These are phyloP conservation scores for Colletotrichum acutatum DNA, from an alignment of 2,329 filamentous ascomycete genomes.

Conservation along the genomic window DNA sequence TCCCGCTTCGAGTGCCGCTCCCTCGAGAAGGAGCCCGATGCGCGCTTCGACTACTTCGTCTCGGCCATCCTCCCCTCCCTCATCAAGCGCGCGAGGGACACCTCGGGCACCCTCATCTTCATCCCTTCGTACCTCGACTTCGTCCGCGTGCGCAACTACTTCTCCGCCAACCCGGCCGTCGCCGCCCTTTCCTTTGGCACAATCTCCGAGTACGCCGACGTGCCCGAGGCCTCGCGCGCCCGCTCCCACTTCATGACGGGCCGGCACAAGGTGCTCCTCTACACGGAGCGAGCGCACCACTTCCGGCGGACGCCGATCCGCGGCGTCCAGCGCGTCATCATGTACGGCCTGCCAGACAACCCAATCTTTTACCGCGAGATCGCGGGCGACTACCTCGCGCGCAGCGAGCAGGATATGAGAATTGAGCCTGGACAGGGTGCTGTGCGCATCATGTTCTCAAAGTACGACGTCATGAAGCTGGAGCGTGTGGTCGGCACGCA, in stretches of 20 bases:
- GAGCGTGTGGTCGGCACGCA: slow-evolving; percentile 88
- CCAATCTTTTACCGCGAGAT: slow-evolving; percentile 83
- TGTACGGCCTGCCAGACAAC: slow-evolving; percentile 93
- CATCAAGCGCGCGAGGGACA: slow-evolving; percentile 72
- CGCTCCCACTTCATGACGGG: slow-evolving; percentile 89
- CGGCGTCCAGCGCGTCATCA: slow-evolving; percentile 85
- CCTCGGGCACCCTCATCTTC: slow-evolving; percentile 82
- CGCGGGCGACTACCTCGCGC: slow-evolving; percentile 72
- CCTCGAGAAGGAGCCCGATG: slow-evolving; percentile 82
- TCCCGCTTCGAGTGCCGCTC: slow-evolving; percentile 81
- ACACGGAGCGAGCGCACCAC: slow-evolving; percentile 96
- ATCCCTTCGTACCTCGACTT: slow-evolving; percentile 96
- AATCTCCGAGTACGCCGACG: slow-evolving; percentile 88
- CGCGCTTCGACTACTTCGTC: slow-evolving; percentile 91
- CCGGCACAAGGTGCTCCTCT: slow-evolving; percentile 84
- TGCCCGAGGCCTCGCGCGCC: slow-evolving; percentile 83
- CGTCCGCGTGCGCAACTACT: slow-evolving; percentile 90
- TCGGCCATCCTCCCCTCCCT: slow-evolving; percentile 82
- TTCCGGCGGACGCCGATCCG: slow-evolving; percentile 88
- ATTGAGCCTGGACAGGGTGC: slow-evolving; percentile 69
- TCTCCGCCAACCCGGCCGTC: slow-evolving; percentile 75
- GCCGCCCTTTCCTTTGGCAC: slow-evolving; percentile 76
- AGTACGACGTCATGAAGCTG: slow-evolving; percentile 88
- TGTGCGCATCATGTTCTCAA: slow-evolving; percentile 79
- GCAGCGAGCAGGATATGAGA: slow-evolving; percentile 66